Conservation (phyloP, 805 yeast genomes). For the Wickerhamomyces mucosus region DNA sequence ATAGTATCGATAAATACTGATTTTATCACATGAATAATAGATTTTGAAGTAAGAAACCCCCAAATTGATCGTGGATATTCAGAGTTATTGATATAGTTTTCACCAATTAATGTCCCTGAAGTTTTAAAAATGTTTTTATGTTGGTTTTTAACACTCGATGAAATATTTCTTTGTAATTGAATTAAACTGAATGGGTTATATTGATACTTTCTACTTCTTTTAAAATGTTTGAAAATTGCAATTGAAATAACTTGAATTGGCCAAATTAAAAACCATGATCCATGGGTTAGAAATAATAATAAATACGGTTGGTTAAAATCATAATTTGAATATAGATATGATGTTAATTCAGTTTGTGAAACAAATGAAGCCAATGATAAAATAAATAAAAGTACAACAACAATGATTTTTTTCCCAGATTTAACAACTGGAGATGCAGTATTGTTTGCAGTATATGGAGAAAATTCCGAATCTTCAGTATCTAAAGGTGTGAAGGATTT, state of each 20-base stretch:
- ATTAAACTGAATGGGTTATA: slow-evolving; percentile 9
- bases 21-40: slow-evolving; percentile 30
- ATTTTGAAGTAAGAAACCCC: slow-evolving; percentile 6
- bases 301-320: slow-evolving; percentile 64
- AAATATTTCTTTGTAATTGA: slow-evolving; percentile 17
- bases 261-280: slow-evolving; percentile 68
- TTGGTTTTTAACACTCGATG: slow-evolving; percentile 31
- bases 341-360: slow-evolving; percentile 70
- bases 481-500: background rate
- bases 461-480: background rate
- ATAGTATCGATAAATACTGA: slow-evolving; percentile 37
- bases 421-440: slow-evolving; percentile 9
- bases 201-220: slow-evolving; percentile 14
- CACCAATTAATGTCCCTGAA: slow-evolving; percentile 12
- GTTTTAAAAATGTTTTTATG: slow-evolving; percentile 32
- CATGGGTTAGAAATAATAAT: slow-evolving; percentile 61
- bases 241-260: slow-evolving; percentile 51
- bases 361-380: slow-evolving; percentile 56
- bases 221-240: slow-evolving; percentile 35
- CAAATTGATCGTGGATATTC: slow-evolving; percentile 9
- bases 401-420: slow-evolving; percentile 25
- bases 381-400: slow-evolving; percentile 37
- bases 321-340: slow-evolving; percentile 47
- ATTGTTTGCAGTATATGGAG: background rate
- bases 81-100: slow-evolving; percentile 7